Evolutionary conservation across 148 eudicot genomes (phyloP).

Genomic region (Amaranthus cruentus): DNA sequence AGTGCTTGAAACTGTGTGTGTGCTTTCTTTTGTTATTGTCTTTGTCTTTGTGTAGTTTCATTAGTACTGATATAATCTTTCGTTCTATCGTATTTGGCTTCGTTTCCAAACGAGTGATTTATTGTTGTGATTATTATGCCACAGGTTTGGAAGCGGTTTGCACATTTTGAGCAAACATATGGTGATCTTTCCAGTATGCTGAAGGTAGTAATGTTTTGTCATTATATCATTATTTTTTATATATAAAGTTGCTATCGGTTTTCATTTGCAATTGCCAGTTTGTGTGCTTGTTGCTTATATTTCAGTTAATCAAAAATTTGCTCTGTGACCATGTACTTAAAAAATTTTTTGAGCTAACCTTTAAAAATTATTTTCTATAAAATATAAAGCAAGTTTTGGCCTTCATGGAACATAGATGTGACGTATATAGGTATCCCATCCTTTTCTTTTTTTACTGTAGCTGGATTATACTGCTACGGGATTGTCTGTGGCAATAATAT

Average conservation of each 20-base stretch:
- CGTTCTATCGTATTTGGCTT: not conserved
- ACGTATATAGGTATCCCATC: too few species aligned
- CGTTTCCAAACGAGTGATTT: not conserved
- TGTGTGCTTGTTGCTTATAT: not conserved
- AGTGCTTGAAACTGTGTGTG: not conserved
- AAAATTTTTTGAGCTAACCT: too few species aligned
- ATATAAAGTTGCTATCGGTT: constrained; percentile 1
- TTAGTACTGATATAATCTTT: not conserved
- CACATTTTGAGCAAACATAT: constrained; percentile 92
- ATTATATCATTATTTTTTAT: not conserved
- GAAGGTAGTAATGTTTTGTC: constrained; percentile 49
- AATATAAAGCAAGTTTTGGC: too few species aligned
- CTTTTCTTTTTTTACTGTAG: too few species aligned
- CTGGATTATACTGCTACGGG: too few species aligned
- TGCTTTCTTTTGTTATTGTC: not conserved
- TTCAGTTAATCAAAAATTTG: not conserved
- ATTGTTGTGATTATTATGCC: constrained; percentile 7
- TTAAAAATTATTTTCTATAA: too few species aligned
- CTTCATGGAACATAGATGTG: too few species aligned
- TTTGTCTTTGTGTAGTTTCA: not conserved
- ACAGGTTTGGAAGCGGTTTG: constrained; percentile 91
- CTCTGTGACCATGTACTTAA: too few species aligned
- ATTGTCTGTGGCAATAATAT: too few species aligned
- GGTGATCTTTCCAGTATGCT: constrained; percentile 99
- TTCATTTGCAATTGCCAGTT: not conserved